Conservation (phyloP, 345 rosid genomes). For the Litchi chinensis region DNA sequence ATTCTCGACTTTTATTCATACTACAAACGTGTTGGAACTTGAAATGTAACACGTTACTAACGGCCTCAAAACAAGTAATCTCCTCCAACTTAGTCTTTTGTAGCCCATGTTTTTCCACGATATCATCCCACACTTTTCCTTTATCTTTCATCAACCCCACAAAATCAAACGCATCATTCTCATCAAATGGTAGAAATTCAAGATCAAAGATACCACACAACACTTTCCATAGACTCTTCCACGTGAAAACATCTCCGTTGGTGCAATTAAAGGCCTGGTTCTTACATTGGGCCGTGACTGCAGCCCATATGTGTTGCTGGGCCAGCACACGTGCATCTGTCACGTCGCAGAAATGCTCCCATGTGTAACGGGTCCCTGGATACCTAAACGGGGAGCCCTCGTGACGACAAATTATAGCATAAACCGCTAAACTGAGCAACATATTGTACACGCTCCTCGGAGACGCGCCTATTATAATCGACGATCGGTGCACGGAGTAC, state of each 20-base stretch:
- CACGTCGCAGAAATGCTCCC: conserved; percentile 43
- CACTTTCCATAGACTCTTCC: conserved; percentile 38
- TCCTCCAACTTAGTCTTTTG: conserved; percentile 36
- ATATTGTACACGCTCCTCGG: conserved; percentile 27
- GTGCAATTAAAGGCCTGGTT: conserved; percentile 44
- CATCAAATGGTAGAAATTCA: conserved; percentile 35
- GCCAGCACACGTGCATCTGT: conserved; percentile 35
- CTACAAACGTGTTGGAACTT: conserved; percentile 42
- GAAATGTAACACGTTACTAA: conserved; percentile 21
- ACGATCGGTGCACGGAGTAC: conserved; percentile 35
- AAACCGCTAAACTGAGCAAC: conserved; percentile 24
- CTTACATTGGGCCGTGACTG: background rate
- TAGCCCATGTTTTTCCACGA: conserved; percentile 36
- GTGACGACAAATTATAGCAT: conserved; percentile 36
- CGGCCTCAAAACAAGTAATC: conserved; percentile 31
- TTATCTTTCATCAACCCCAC: conserved; percentile 27
- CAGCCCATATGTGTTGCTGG: conserved; percentile 43
- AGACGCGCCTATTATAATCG: conserved; percentile 40
- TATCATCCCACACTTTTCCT: conserved; percentile 36
- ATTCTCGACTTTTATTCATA: conserved; percentile 48
- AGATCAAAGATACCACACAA: conserved; percentile 26
- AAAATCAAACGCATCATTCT: conserved; percentile 29
- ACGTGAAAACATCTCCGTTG: conserved; percentile 37
- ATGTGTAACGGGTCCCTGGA: conserved; percentile 33
- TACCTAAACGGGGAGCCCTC: conserved; percentile 32